A percentile compares a stretch with the other conserved stretches of the same genome.
Evolutionary conservation across 176 grass and related monocot species (phyloP).

Genomic region (Oropetium thomaeum): DNA sequence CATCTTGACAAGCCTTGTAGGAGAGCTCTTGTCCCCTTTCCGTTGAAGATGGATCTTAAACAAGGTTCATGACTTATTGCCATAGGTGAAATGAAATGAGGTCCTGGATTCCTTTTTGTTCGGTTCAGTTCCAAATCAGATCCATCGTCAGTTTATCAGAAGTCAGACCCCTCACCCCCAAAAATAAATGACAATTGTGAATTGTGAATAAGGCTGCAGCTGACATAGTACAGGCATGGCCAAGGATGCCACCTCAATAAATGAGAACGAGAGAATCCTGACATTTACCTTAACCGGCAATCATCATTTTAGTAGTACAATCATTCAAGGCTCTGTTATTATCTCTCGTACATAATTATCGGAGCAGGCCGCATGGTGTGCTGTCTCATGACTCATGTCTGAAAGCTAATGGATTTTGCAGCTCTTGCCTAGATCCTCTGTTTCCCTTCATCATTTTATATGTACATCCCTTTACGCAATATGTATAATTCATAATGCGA

Average conservation of each 20-base stretch:
- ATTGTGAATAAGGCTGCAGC: conserved; percentile 52
- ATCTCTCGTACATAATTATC: conserved; percentile 43
- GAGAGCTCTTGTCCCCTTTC: conserved; percentile 23
- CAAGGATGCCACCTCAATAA: conserved; percentile 44
- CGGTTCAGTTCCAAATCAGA: conserved; percentile 25
- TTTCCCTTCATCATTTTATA: conserved; percentile 14
- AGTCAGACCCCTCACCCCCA: conserved; percentile 21
- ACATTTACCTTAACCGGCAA: conserved; percentile 27
- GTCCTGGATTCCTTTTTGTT: conserved; percentile 30
- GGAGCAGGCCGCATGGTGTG: conserved; percentile 18
- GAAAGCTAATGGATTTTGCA: conserved; percentile 10
- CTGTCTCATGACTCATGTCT: conserved; percentile 6
- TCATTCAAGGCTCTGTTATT: conserved; percentile 16
- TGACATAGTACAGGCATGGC: conserved; percentile 47
- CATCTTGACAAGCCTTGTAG: conserved; percentile 9
- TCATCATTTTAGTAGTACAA: conserved; percentile 4
- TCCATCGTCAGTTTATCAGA: conserved; percentile 4
- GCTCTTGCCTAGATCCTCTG: conserved; percentile 12
- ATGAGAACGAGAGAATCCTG: conserved; percentile 31
- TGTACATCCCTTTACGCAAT: conserved; percentile 16
- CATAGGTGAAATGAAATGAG: conserved; percentile 40
- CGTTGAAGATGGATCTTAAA: conserved; percentile 27
- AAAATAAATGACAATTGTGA: no score
- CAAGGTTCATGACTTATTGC: conserved; percentile 28
- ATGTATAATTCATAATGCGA: conserved; percentile 27